phyloP scores from a whole-genome alignment of 306 rosid species.

The Fragaria nilgerrensis region DNA sequence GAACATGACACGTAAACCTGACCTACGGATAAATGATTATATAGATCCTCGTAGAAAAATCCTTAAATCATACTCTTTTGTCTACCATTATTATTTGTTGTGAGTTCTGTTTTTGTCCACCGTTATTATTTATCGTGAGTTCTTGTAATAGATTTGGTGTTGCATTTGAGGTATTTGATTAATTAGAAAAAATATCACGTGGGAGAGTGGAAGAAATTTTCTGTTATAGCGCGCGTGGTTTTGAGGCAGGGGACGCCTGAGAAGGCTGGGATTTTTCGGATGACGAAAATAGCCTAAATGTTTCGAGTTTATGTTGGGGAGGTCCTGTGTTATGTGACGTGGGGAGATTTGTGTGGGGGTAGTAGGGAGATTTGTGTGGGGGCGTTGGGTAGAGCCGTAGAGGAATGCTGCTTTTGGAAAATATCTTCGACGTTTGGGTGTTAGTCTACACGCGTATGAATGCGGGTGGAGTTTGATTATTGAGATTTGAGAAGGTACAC shows the following conservation, averaged over 20 bases:
- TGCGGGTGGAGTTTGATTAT: conserved; percentile 15
- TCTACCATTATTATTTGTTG: too few species aligned
- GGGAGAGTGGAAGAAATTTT: background rate
- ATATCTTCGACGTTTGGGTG: background rate
- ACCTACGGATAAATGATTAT: too few species aligned
- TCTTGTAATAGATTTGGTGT: too few species aligned
- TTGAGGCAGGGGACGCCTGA: background rate
- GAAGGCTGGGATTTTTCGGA: background rate
- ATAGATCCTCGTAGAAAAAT: too few species aligned
- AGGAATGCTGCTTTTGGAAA: background rate
- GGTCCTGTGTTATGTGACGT: conserved; percentile 6
- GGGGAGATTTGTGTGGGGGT: background rate
- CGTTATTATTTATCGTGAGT: too few species aligned
- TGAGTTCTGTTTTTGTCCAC: accelerated
- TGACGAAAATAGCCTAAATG: background rate
- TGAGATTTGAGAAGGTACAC: background rate
- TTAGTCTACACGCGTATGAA: background rate
- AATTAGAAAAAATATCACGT: too few species aligned
- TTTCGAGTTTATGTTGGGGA: background rate
- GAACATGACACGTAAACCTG: too few species aligned
- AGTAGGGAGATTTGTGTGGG: background rate
- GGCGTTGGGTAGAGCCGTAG: background rate
- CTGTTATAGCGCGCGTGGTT: too few species aligned
- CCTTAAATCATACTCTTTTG: too few species aligned
- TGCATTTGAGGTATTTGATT: too few species aligned